phyloP scores from a whole-genome alignment of 2,329 filamentous ascomycete species.

The Akanthomyces lecanii region DNA sequence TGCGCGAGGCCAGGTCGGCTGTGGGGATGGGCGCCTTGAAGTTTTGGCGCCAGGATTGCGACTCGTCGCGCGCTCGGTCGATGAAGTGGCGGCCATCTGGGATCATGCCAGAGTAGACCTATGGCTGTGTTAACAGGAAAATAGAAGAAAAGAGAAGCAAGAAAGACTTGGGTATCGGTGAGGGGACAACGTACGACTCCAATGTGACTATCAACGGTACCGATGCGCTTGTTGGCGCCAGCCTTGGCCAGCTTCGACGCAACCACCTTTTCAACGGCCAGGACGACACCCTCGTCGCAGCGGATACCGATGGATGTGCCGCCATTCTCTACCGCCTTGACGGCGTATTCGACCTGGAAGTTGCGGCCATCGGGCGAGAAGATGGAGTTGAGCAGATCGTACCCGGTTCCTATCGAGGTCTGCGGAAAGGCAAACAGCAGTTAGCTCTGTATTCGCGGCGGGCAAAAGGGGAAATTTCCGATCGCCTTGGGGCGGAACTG shows the following conservation, averaged over 20 bases:
- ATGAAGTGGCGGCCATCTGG: slow-evolving; percentile 95
- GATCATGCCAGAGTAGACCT: slow-evolving; percentile 92
- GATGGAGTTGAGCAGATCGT: slow-evolving; percentile 99
- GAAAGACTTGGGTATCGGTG: neutral
- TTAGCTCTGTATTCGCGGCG: neutral
- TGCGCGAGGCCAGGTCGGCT: slow-evolving; percentile 80
- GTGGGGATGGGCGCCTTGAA: slow-evolving; percentile 95
- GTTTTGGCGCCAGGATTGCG: slow-evolving; percentile 80
- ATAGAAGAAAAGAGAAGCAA: neutral
- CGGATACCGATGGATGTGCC: slow-evolving; percentile 94
- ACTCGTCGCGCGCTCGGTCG: slow-evolving; percentile 90
- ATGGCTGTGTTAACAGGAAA: neutral
- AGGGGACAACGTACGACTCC: slow-evolving; percentile 66
- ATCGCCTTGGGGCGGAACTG: neutral
- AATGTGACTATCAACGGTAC: slow-evolving; percentile 87
- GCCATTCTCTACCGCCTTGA: slow-evolving; percentile 97
- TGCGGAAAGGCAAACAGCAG: slow-evolving; percentile 43
- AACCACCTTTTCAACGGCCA: slow-evolving; percentile 95
- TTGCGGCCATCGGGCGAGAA: slow-evolving; percentile 99
- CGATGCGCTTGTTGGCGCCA: slow-evolving; percentile 94
- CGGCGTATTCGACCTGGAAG: slow-evolving; percentile 98
- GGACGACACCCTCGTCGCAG: slow-evolving; percentile 94
- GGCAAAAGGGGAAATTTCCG: neutral
- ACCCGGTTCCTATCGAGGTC: slow-evolving; percentile 99
- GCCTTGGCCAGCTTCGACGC: slow-evolving; percentile 93